Conservation (phyloP, 2,329 filamentous ascomycete species). For the Alternaria infectoria region DNA sequence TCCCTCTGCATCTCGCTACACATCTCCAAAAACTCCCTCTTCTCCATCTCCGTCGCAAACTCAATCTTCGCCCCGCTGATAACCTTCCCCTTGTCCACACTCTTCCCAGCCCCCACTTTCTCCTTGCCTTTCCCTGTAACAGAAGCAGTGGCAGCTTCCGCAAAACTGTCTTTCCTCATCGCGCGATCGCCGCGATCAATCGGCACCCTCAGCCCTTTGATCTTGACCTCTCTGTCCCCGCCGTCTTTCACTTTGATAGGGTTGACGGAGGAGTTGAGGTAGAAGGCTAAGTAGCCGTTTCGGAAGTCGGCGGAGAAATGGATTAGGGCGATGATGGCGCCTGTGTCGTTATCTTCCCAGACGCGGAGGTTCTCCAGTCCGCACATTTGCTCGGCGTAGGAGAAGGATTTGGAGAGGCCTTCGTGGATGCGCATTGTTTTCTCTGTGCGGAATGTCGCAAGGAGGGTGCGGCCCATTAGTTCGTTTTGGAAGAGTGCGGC, state of each 20-base stretch:
- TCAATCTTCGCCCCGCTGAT: slow-evolving; percentile 53
- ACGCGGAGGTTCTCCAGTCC: slow-evolving; percentile 56
- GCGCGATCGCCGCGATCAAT: slow-evolving; percentile 23
- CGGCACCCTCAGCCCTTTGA: slow-evolving; percentile 52
- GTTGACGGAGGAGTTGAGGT: slow-evolving; percentile 49
- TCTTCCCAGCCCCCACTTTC: slow-evolving; percentile 7
- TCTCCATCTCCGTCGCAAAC: slow-evolving; percentile 53
- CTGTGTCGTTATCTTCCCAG: slow-evolving; percentile 53
- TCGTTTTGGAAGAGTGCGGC: slow-evolving; percentile 54
- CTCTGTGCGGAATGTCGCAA: slow-evolving; percentile 52
- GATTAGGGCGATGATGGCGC: slow-evolving; percentile 53
- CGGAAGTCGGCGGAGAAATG: slow-evolving; percentile 54
- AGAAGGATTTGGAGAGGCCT: slow-evolving; percentile 49
- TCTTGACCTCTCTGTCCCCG: slow-evolving; percentile 47
- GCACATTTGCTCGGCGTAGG: slow-evolving; percentile 57
- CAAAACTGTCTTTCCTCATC: slow-evolving; percentile 31
- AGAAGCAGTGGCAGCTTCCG: background rate
- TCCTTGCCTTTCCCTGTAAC: slow-evolving; percentile 16
- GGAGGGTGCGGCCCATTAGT: slow-evolving; percentile 53
- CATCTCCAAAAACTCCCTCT: slow-evolving; percentile 48
- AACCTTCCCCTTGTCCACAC: slow-evolving; percentile 45
- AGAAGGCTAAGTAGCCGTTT: slow-evolving; percentile 53
- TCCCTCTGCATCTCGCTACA: slow-evolving; percentile 48
- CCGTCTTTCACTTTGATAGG: slow-evolving; percentile 52
- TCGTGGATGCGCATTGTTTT: slow-evolving; percentile 55